Base-by-base conservation (phyloP, 352 stramenopile species). In the Thraustochytrium sp. region DNA sequence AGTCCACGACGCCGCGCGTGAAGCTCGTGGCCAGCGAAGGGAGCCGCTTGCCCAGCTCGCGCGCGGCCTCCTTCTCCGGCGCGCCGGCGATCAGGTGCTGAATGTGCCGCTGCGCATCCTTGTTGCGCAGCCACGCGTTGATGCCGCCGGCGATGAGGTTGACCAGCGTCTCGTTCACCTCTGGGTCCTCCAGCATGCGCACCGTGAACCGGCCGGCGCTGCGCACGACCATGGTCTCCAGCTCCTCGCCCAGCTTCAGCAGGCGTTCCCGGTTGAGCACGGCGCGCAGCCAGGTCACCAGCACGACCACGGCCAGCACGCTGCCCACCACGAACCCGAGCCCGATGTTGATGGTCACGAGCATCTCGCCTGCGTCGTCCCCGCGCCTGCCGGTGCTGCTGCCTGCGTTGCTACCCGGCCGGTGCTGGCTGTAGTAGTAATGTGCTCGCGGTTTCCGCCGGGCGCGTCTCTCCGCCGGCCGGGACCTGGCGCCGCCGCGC, bases 81-180 rank as follows among this genome's bases (percentile, higher is more conserved):
- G 29, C 31, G 26, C 68, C 34, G 1, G 48, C 13, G 38, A 80
- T 26, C 9, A 80, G 31, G 42, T 42, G 31, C 68, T 80, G 44
- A 26, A 80, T 80, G 21, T 72, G n/a, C 18, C 23, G 21, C 31
- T 80, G 68, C 13, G 68, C 68, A 8, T 80, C 68, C 13, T 42
- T 42, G 38, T 80, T 51, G 37, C 29, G 44, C 1, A 80, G 68
- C 68, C 68, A 80, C 21, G 68, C 68, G 53, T 80, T 80, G 68
- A 80, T 80, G 26, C 68, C 68, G 46, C 68, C 68, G 8, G 44
- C 68, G 63, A 80, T 80, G 16, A 80, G 68, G n/a, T 61, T 65
- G 18, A 42, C 76, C 8, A 80, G 40, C 34, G 68, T 49, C 0
- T 80, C 68, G 51, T 80, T 9, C 16, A 80, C 68, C 51, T 80